Percentiles rank a stretch among this genome's conserved stretches.
Evolutionary conservation across 345 rosid genomes (phyloP).

Genomic region (Cochlearia excelsa): DNA sequence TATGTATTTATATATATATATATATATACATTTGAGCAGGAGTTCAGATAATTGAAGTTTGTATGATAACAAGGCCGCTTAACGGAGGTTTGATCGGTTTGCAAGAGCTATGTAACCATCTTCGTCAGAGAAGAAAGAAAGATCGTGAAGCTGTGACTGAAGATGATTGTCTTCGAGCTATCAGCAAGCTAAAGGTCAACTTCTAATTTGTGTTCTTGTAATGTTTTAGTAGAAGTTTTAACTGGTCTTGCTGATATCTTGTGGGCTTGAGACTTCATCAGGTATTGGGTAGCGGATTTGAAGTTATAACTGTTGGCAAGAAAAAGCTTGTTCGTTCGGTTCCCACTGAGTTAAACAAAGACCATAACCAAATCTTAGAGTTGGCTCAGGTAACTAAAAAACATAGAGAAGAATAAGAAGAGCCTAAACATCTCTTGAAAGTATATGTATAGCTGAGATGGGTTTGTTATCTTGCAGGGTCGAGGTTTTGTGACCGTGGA

Average conservation of each 20-base stretch:
- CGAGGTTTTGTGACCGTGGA: constrained; percentile 82
- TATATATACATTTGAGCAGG: constrained; percentile 45
- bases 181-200: constrained; percentile 82
- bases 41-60: constrained; percentile 89
- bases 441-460: constrained; percentile 1
- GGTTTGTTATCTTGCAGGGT: constrained; percentile 38
- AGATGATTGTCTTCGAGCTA: constrained; percentile 95
- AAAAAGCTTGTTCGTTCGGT: constrained; percentile 83
- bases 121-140: constrained; percentile 64
- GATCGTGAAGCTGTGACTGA: constrained; percentile 81
- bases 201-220: constrained; percentile 2
- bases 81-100: constrained; percentile 90
- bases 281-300: constrained; percentile 84
- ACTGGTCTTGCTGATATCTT: constrained; percentile 6
- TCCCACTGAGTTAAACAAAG: constrained; percentile 89
- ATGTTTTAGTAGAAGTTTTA: not conserved
- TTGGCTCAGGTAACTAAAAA: constrained; percentile 56
- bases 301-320: constrained; percentile 83
- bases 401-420: not conserved
- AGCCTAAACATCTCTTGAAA: not conserved
- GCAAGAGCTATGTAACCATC: constrained; percentile 73
- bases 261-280: constrained; percentile 21
- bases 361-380: constrained; percentile 84
- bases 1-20: too few species aligned
- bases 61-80: constrained; percentile 81